These are phyloP conservation scores for Aspergillus fructus DNA, from an alignment of 2,329 filamentous ascomycete species.

Conservation along the genomic window DNA sequence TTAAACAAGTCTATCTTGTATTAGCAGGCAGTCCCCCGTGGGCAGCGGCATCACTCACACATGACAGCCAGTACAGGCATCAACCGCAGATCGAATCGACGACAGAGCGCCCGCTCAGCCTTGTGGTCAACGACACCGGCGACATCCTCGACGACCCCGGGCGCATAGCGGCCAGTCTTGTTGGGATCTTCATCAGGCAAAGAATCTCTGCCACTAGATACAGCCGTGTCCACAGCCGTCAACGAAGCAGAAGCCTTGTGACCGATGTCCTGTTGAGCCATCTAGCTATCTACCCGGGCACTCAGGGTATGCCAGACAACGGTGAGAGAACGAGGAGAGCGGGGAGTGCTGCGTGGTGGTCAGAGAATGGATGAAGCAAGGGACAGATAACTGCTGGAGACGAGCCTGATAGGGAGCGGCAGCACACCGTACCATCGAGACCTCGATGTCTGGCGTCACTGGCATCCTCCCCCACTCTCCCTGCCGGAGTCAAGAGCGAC, in stretches of 20 bases:
- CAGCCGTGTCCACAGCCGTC: slow-evolving; percentile 9
- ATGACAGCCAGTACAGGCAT: slow-evolving; percentile 60
- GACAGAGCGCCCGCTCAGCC: slow-evolving; percentile 51
- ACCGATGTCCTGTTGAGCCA: background rate
- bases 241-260: background rate
- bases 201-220: slow-evolving; percentile 6
- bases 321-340: background rate
- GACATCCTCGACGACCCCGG: slow-evolving; percentile 25
- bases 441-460: slow-evolving; percentile 4
- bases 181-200: slow-evolving; percentile 14
- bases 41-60: slow-evolving; percentile 38
- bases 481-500: background rate
- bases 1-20: slow-evolving; percentile 54
- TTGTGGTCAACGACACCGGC: slow-evolving; percentile 43
- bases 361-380: slow-evolving; percentile 1
- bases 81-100: slow-evolving; percentile 52
- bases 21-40: background rate
- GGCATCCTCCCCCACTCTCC: background rate
- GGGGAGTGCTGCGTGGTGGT: background rate
- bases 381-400: slow-evolving; percentile 10
- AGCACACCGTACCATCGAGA: slow-evolving; percentile 3
- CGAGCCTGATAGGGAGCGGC: background rate
- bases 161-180: slow-evolving; percentile 12
- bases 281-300: background rate
- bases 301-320: background rate